These are phyloP conservation scores for Crotalaria pallida DNA, from an alignment of 306 rosid genomes.

Conservation along the genomic window DNA sequence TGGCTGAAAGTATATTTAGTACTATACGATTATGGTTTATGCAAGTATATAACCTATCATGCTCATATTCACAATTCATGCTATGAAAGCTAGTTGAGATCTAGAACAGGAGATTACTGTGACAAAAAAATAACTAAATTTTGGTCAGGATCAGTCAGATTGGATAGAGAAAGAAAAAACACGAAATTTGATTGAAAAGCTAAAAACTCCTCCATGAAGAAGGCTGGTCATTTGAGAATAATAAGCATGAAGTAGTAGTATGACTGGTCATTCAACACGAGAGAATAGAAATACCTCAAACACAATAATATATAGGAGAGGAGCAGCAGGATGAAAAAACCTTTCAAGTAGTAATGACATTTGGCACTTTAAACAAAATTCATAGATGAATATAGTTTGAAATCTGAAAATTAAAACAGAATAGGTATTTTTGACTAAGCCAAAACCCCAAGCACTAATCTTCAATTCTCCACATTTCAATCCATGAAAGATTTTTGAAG, in stretches of 20 bases:
- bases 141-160: neutral
- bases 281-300: neutral
- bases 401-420: neutral
- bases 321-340: neutral
- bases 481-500: neutral
- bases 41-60: neutral
- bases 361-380: neutral
- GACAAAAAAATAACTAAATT: neutral
- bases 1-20: neutral
- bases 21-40: neutral
- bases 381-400: neutral
- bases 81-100: neutral
- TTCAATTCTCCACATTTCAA: neutral
- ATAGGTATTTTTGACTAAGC: neutral
- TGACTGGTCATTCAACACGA: neutral
- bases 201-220: neutral
- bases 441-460: neutral
- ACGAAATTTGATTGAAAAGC: neutral
- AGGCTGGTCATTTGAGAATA: neutral
- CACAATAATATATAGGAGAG: neutral
- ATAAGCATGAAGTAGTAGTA: neutral
- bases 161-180: neutral
- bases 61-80: neutral
- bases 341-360: neutral
- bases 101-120: neutral